Conservation (phyloP, 1,284 basidiomycete genomes). For the Phellinidium pouzarii region DNA sequence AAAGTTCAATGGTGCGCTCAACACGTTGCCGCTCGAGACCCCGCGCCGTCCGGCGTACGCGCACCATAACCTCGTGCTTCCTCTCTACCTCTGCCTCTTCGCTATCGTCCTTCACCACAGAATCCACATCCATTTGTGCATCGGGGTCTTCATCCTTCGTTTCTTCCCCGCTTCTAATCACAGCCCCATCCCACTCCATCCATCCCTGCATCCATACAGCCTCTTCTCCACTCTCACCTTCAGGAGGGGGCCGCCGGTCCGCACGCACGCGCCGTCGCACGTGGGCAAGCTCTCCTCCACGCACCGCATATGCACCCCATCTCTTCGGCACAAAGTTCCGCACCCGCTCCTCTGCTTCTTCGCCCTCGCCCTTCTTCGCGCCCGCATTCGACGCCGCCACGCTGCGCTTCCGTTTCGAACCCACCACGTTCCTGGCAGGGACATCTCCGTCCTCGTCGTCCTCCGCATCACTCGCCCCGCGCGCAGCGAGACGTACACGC, state of each 20-base stretch:
- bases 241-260: slow-evolving; percentile 28
- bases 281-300: slow-evolving; percentile 35
- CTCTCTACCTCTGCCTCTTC: slow-evolving; percentile 41
- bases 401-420: slow-evolving; percentile 50
- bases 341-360: slow-evolving; percentile 34
- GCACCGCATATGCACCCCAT: slow-evolving; percentile 52
- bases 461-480: slow-evolving; percentile 67
- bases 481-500: slow-evolving; percentile 62
- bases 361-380: slow-evolving; percentile 23
- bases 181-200: slow-evolving; percentile 19
- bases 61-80: slow-evolving; percentile 46
- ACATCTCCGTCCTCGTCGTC: slow-evolving; percentile 24
- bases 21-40: slow-evolving; percentile 27
- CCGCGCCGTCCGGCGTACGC: slow-evolving; percentile 47
- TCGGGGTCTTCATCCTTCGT: slow-evolving; percentile 2
- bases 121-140: slow-evolving; percentile 12
- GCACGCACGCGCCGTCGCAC: slow-evolving; percentile 25
- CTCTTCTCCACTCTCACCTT: slow-evolving; percentile 23
- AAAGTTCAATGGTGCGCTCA: slow-evolving; percentile 11
- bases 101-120: slow-evolving; percentile 25
- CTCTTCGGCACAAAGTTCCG: slow-evolving; percentile 58
- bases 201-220: slow-evolving; percentile 32
- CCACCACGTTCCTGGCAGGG: slow-evolving; percentile 23
- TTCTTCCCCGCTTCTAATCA: neutral
- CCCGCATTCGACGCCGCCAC: slow-evolving; percentile 26